These are phyloP conservation scores for Fraxinus latifolia DNA, from an alignment of 305 asterid species.

Conservation along the genomic window DNA sequence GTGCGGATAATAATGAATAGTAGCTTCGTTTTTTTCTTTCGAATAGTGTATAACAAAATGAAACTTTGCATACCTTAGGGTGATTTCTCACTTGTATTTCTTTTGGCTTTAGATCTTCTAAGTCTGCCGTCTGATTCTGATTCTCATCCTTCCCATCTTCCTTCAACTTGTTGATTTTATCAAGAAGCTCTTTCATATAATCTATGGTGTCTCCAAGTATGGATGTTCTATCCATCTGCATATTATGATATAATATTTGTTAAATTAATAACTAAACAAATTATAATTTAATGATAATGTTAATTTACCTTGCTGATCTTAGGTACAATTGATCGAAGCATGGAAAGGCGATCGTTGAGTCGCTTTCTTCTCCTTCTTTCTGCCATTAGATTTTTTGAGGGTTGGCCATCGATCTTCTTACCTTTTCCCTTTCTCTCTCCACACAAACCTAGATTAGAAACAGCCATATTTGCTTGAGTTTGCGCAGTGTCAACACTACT, in stretches of 20 bases:
- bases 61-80: conserved; percentile 49
- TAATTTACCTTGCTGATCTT: conserved; percentile 75
- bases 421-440: conserved; percentile 41
- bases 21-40: background rate
- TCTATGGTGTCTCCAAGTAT: conserved; percentile 86
- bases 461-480: background rate
- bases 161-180: conserved; percentile 49
- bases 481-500: background rate
- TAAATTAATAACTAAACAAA: background rate
- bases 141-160: conserved; percentile 37
- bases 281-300: background rate
- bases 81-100: conserved; percentile 47
- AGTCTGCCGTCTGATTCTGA: conserved; percentile 25
- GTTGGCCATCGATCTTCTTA: conserved; percentile 58
- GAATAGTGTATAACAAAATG: background rate
- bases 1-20: background rate
- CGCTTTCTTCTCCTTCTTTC: conserved; percentile 78
- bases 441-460: conserved; percentile 24
- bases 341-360: conserved; percentile 78
- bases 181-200: conserved; percentile 71
- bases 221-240: conserved; percentile 88
- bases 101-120: conserved; percentile 48
- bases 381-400: conserved; percentile 88
- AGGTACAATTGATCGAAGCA: conserved; percentile 93
- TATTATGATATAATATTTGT: background rate